Evolutionary conservation across 768 basidiomycete species (phyloP), one percentile per base, ranked within the genome.

Genomic region (Udeniomyces megalosporus): DNA sequence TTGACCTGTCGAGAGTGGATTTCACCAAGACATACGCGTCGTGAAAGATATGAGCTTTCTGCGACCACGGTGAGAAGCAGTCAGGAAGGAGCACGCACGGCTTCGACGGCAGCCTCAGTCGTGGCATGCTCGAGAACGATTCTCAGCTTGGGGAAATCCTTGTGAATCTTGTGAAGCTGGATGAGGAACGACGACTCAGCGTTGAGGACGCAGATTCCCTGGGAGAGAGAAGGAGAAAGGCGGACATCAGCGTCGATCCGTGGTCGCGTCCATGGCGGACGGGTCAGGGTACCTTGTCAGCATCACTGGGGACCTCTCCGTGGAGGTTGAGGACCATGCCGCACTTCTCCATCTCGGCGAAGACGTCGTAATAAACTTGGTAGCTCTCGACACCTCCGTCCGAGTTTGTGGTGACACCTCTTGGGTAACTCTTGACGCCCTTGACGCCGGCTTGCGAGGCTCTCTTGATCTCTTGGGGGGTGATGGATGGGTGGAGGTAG

Each of bases 61-160:
- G n/a, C 20, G 48, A 22, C 22, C 15, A 24, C 11, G 49, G 24
- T 20, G 49, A 51, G 47, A 58, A 10, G 29, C 26, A 3, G 35
- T 26, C 15, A 2, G 31, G 22, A 22, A 54, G 83, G 80, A 49
- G 78, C 75, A 74, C 86, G 84, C 61, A 95, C 90, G 17, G 83
- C 80, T 66, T 91, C 88, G 14, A 96, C 81, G 0, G 93, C 90
- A 28, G 86, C 88, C 46, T 86, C 80, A 2, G 91, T 92, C 0
- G 93, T 97, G 28, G 92, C 93, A 69, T 97, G 93, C 74, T 97
- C 93, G 34, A 97, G 82, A 2, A 99, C 93, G 67, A 99, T 97
- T 51, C 89, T 85, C 53, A 99, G 81, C 55, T 77, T 79, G 31
- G 95, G 95, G 74, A 97, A 99, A 22, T 80, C 78, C 55, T 75